A percentile compares a stretch with the other conserved stretches of the same genome.
Conservation (phyloP, 164 flowering plant genomes). For the Houttuynia cordata region DNA sequence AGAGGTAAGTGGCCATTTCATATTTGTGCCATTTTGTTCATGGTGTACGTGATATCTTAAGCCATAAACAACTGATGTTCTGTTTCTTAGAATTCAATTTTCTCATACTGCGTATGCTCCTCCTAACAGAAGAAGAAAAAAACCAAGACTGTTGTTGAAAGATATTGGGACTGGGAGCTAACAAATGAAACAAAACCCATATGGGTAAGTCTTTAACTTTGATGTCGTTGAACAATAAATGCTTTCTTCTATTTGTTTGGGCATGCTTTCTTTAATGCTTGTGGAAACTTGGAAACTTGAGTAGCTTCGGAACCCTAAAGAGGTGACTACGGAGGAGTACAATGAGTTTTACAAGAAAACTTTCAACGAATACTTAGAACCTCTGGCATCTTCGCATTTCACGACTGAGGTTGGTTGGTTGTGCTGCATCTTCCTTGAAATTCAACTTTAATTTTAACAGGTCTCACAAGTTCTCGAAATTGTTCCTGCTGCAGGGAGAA, state of each 20-base stretch:
- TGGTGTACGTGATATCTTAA: neutral
- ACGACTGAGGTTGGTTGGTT: conserved; percentile 69
- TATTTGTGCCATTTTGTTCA: too few species aligned
- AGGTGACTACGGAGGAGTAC: conserved; percentile 84
- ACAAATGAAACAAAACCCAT: conserved; percentile 87
- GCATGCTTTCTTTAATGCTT: neutral
- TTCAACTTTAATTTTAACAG: neutral
- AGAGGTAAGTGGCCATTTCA: conserved; percentile 38
- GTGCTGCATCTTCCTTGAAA: neutral
- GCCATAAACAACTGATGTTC: neutral
- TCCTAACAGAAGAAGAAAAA: conserved; percentile 76
- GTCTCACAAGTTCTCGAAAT: neutral
- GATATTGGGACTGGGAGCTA: conserved; percentile 96
- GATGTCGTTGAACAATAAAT: neutral
- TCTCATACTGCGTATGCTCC: neutral
- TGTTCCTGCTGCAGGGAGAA: conserved; percentile 58
- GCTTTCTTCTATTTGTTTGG: neutral
- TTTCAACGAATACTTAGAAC: conserved; percentile 89
- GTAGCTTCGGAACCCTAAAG: conserved; percentile 90
- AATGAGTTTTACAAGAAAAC: conserved; percentile 91
- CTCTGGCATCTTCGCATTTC: conserved; percentile 91
- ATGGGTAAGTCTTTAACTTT: conserved; percentile 47
- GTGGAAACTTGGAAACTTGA: neutral
- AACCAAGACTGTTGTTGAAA: conserved; percentile 82
- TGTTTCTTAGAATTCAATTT: neutral